These are phyloP conservation scores for Xylaria sp. DNA, from an alignment of 2,329 filamentous ascomycete genomes.

Conservation along the genomic window DNA sequence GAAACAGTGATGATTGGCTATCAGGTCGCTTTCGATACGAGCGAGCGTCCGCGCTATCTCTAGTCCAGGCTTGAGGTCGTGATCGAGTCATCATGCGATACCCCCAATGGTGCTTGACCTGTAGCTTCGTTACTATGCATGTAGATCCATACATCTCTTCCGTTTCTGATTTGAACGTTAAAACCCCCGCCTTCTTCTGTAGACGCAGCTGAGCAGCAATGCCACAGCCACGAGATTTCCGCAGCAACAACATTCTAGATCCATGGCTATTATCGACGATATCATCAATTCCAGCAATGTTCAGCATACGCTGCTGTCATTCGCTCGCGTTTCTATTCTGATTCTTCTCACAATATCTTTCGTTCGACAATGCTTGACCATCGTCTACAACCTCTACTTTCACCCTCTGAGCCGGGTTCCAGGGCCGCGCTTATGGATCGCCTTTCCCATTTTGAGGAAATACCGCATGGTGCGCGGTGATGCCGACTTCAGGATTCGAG, in stretches of 20 bases:
- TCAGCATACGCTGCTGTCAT: not conserved
- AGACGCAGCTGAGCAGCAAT: not conserved
- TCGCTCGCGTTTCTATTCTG: not conserved
- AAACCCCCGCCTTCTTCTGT: not conserved
- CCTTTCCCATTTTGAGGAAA: constrained; percentile 38
- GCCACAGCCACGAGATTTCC: not conserved
- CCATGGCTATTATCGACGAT: constrained; percentile 9
- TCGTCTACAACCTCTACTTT: constrained; percentile 47
- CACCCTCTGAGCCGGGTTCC: constrained; percentile 45
- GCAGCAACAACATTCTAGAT: not conserved
- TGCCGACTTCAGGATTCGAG: constrained; percentile 38
- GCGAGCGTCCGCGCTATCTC: too few species aligned
- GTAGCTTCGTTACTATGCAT: not conserved
- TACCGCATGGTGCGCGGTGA: constrained; percentile 39
- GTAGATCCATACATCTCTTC: not conserved
- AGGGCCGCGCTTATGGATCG: constrained; percentile 44
- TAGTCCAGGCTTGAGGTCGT: too few species aligned
- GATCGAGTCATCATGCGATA: not conserved
- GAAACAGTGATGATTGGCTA: too few species aligned
- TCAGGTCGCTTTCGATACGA: too few species aligned
- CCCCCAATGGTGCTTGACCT: not conserved
- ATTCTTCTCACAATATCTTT: not conserved
- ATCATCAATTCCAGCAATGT: not conserved
- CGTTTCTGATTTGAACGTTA: not conserved
- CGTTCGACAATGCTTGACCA: constrained; percentile 8